Evolutionary conservation across 805 yeast species (phyloP).

Genomic region (Grigorovia yakushimaensis): DNA sequence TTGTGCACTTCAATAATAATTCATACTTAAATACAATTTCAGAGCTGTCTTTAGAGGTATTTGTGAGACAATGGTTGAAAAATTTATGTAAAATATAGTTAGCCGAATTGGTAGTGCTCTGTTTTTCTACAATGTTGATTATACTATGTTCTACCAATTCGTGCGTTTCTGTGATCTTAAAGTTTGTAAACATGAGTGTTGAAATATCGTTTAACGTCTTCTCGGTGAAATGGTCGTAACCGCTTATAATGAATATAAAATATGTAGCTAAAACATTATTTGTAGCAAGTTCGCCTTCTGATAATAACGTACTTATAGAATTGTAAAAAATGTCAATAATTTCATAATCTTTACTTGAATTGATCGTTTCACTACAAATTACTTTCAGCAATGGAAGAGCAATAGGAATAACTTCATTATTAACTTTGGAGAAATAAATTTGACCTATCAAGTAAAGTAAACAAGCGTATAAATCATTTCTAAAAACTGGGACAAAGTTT

Average conservation of each 20-base stretch:
- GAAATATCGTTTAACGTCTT: neutral
- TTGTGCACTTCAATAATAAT: neutral
- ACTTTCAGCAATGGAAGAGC: constrained; percentile 43
- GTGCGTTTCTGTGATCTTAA: neutral
- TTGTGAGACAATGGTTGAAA: neutral
- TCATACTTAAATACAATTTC: neutral
- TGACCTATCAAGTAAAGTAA: constrained; percentile 52
- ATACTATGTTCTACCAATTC: neutral
- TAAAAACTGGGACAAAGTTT: constrained; percentile 57
- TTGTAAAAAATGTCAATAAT: neutral
- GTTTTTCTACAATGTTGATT: neutral
- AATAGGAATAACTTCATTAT: constrained; percentile 39
- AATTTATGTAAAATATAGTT: neutral
- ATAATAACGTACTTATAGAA: neutral
- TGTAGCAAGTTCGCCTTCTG: neutral
- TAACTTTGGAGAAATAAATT: constrained; percentile 37
- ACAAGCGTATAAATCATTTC: constrained; percentile 63
- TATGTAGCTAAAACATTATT: neutral
- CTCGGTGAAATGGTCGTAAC: neutral
- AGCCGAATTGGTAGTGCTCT: neutral
- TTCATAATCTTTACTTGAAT: neutral
- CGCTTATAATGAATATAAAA: neutral
- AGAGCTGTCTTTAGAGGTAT: neutral
- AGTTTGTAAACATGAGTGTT: neutral
- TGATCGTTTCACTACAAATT: constrained; percentile 24